Evolutionary conservation across 768 basidiomycete genomes (phyloP).

Genomic region (Amanita molliuscula): DNA sequence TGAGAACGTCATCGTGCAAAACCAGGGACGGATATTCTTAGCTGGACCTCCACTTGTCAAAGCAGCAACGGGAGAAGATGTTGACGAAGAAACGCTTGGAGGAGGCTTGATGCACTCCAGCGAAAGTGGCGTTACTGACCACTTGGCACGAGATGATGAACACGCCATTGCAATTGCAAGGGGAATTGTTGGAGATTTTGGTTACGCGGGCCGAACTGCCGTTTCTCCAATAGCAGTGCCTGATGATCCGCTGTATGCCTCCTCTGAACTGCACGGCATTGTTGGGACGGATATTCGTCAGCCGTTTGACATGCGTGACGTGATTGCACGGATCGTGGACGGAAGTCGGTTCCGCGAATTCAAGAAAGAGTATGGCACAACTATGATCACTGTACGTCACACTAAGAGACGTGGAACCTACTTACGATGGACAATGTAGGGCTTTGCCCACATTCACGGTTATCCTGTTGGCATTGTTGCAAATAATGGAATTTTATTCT

Average conservation of each 20-base stretch:
- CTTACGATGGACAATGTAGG: constrained; percentile 31
- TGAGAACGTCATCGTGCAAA: constrained; percentile 82
- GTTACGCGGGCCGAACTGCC: constrained; percentile 43
- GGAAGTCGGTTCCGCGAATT: constrained; percentile 90
- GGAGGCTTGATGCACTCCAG: constrained; percentile 88
- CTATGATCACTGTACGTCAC: constrained; percentile 72
- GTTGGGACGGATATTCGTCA: constrained; percentile 86
- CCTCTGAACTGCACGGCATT: constrained; percentile 80
- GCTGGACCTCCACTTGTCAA: constrained; percentile 93
- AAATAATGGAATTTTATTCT: constrained; percentile 93
- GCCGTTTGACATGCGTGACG: constrained; percentile 88
- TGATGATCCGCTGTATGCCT: constrained; percentile 70
- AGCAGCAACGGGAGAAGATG: constrained; percentile 87
- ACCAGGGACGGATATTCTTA: constrained; percentile 90
- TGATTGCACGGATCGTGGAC: constrained; percentile 86
- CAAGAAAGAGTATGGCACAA: constrained; percentile 91
- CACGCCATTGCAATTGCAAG: constrained; percentile 77
- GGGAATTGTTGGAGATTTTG: constrained; percentile 68
- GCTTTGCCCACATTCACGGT: constrained; percentile 84
- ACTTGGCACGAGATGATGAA: constrained; percentile 76
- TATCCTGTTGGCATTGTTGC: constrained; percentile 87
- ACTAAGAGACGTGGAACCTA: background rate
- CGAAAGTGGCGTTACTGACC: constrained; percentile 87
- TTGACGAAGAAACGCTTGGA: constrained; percentile 88
- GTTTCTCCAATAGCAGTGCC: constrained; percentile 44